Evolutionary conservation across 495 filamentous ascomycete species (phyloP).

Genomic region (Neurospora africana): DNA sequence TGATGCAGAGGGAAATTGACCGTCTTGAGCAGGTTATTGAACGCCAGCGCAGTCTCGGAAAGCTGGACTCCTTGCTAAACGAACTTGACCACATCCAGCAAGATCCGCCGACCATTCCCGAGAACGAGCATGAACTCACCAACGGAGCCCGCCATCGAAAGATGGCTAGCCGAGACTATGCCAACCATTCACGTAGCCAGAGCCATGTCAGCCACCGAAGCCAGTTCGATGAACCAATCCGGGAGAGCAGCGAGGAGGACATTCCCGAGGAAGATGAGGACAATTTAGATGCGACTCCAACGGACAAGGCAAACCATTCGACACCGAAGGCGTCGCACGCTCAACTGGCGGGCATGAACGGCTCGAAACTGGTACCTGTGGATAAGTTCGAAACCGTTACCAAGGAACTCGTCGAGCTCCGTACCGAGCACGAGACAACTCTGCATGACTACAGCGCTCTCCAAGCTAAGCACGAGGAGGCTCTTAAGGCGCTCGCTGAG

Average conservation of each 20-base stretch:
- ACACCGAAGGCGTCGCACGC: slow-evolving; percentile 19
- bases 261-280: slow-evolving; percentile 23
- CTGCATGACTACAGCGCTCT: slow-evolving; percentile 73
- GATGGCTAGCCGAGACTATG: slow-evolving; percentile 26
- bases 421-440: slow-evolving; percentile 79
- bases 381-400: slow-evolving; percentile 90
- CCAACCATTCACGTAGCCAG: slow-evolving; percentile 40
- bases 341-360: slow-evolving; percentile 5
- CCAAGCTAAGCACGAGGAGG: slow-evolving; percentile 82
- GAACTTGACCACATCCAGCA: slow-evolving; percentile 78
- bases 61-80: slow-evolving; percentile 82
- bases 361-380: slow-evolving; percentile 56
- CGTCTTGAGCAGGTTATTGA: slow-evolving; percentile 91
- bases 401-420: slow-evolving; percentile 84
- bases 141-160: slow-evolving; percentile 36
- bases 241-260: slow-evolving; percentile 30
- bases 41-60: slow-evolving; percentile 87
- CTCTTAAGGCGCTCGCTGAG: slow-evolving; percentile 66
- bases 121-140: slow-evolving; percentile 19
- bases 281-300: slow-evolving; percentile 14
- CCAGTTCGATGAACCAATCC: slow-evolving; percentile 42
- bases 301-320: slow-evolving; percentile 20
- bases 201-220: slow-evolving; percentile 42
- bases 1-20: slow-evolving; percentile 94
- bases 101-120: slow-evolving; percentile 33